Conservation (phyloP, 208 protist species). For the Wallacemonas sp. region DNA sequence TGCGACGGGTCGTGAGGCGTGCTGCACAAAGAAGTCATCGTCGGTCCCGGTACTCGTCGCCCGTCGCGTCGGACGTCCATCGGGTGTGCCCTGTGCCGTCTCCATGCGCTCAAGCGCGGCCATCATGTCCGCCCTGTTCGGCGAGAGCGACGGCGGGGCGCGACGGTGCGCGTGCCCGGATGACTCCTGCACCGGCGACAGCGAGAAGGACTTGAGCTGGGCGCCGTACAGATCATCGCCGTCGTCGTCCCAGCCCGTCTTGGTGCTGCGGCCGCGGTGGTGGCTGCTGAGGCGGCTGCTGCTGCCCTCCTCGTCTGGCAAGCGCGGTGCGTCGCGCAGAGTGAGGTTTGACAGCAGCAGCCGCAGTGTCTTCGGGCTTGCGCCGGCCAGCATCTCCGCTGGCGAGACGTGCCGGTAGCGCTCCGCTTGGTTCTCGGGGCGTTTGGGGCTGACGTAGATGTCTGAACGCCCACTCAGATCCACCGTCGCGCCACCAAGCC, state of each 20-base stretch:
- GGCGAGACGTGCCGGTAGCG: background rate
- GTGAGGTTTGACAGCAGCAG: constrained; percentile 20
- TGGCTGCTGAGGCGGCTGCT: background rate
- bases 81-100: constrained; percentile 1
- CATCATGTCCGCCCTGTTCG: background rate
- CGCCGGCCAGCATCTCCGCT: background rate
- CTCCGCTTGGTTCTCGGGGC: background rate
- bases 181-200: background rate
- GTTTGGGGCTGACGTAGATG: constrained; percentile 1
- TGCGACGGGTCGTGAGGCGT: background rate
- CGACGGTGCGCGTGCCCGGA: background rate
- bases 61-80: no score
- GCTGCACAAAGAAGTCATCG: background rate
- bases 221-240: constrained; percentile 1
- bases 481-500: background rate
- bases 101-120: constrained; percentile 11
- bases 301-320: constrained; percentile 7
- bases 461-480: background rate
- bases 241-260: background rate
- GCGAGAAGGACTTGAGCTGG: constrained; percentile 3
- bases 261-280: background rate
- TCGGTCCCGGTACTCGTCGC: background rate
- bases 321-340: constrained; percentile 26
- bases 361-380: background rate
- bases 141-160: constrained; percentile 1